phyloP scores from a whole-genome alignment of 2,329 filamentous ascomycete species.

The Trichophyton schoenleinii region DNA sequence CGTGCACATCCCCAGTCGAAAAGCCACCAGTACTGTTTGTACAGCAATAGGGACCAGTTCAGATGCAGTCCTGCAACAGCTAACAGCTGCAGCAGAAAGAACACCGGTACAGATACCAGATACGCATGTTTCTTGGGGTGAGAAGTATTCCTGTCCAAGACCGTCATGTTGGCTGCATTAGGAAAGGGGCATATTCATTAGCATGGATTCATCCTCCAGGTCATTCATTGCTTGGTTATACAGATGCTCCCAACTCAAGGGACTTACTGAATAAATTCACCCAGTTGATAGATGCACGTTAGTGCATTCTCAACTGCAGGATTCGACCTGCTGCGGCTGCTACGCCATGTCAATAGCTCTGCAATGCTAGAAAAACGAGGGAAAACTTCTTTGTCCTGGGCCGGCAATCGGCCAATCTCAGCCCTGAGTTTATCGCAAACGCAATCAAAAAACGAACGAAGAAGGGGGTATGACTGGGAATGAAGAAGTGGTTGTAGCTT shows the following conservation, averaged over 20 bases:
- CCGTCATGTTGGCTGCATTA: neutral
- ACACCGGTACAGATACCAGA: constrained; percentile 26
- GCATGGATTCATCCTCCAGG: neutral
- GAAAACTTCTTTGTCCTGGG: neutral
- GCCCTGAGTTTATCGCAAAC: neutral
- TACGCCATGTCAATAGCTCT: constrained; percentile 4
- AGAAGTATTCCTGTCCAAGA: neutral
- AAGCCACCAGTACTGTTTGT: constrained; percentile 25
- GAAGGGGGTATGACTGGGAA: neutral
- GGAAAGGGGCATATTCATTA: neutral
- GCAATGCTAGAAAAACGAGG: constrained; percentile 1
- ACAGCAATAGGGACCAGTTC: constrained; percentile 26
- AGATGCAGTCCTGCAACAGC: constrained; percentile 19
- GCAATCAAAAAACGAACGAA: neutral
- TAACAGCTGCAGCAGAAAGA: constrained; percentile 23
- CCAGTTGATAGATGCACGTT: neutral
- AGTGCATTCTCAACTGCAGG: neutral
- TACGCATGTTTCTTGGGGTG: constrained; percentile 1
- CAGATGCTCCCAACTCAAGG: neutral
- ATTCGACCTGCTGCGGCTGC: neutral
- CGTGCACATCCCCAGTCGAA: constrained; percentile 20
- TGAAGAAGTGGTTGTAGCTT: constrained; percentile 2
- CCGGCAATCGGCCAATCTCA: neutral
- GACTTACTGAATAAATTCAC: neutral
- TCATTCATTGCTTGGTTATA: neutral